Conservation (phyloP, 495 filamentous ascomycete genomes). For the Xylaria nigripes region DNA sequence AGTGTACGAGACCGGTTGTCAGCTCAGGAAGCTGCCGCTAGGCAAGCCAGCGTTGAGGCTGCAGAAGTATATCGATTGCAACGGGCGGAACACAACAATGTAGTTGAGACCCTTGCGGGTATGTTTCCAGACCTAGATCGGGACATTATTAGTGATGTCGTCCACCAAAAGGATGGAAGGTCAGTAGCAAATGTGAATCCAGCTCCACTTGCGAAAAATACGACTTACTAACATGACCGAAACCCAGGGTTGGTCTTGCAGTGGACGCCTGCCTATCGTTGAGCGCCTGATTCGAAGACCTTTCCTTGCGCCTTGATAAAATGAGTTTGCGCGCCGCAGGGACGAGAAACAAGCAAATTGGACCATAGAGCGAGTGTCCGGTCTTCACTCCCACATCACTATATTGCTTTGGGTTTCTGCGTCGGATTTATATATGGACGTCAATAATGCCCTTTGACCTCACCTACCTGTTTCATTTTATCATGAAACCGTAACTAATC, state of each 20-base stretch:
- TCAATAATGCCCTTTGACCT: slow-evolving; percentile 3
- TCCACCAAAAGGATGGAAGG: slow-evolving; percentile 85
- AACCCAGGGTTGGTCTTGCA: slow-evolving; percentile 68
- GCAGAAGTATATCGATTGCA: slow-evolving; percentile 84
- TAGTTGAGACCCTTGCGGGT: slow-evolving; percentile 83
- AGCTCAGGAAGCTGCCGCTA: slow-evolving; percentile 85
- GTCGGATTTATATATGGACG: background rate
- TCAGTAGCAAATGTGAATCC: slow-evolving; percentile 34
- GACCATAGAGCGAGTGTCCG: background rate
- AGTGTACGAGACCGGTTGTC: slow-evolving; percentile 39
- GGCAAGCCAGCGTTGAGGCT: slow-evolving; percentile 85
- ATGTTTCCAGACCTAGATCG: slow-evolving; percentile 92
- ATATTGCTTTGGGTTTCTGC: background rate
- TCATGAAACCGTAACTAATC: background rate
- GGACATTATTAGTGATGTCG: slow-evolving; percentile 90
- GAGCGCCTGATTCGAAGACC: slow-evolving; percentile 35
- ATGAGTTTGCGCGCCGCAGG: background rate
- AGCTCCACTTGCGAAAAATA: background rate
- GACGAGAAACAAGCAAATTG: background rate
- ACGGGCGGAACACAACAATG: slow-evolving; percentile 73
- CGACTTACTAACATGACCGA: slow-evolving; percentile 15
- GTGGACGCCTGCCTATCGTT: slow-evolving; percentile 88
- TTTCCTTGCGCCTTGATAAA: background rate
- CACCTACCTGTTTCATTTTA: background rate
- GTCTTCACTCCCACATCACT: background rate